Base-by-base conservation (phyloP, 2,329 filamentous ascomycete species). In the Beauveria medogensis region DNA sequence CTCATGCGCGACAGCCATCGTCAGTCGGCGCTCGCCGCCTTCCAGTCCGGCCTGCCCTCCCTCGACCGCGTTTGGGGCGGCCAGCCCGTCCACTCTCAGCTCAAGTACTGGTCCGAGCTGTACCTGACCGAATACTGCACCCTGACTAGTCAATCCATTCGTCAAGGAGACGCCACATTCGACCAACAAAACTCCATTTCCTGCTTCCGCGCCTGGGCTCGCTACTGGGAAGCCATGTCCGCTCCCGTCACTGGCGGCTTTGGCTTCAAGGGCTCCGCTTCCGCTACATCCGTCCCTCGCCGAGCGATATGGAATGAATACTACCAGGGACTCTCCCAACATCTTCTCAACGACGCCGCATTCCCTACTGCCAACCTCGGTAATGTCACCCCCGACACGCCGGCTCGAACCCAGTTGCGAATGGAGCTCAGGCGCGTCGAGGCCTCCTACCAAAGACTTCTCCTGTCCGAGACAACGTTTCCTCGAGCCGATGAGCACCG, bases 291-390 rank as follows among this genome's bases (percentile, higher is more conserved):
- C 10, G 80, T 87, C 20, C 80, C 83, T 34, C 79, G 88, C 64
- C 80, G 89, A 64, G 77, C 84, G 46, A 85, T 96, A 50, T 97
- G 92, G 92, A 86, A 83, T 67, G 85, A 90, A 64, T 97, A 97
- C 72, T 96, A 96, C 70, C 77, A 84, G 50, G 84, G 89, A 1
- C 76, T 97, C 20, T 95, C 92, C 2, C 80, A 79, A n/a, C 84
- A 96, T 41, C 73, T 97, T 7, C 86, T 88, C 67, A 76, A 84
- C 59, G 83, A 85, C 62, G 69, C 90, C 24, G 77, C 85, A 0
- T 90, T 85, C 57, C 79, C 83, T 1, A 77, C 78, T 0, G 82
- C 77, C 4, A 74, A 79, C 64, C 65, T 77, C 59, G 68, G 72
- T 64, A 69, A 74, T 50, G 69, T 72, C 41, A 67, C 75, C 12